Base-by-base conservation (phyloP, 495 filamentous ascomycete genomes). In the Bacidia rubella region DNA sequence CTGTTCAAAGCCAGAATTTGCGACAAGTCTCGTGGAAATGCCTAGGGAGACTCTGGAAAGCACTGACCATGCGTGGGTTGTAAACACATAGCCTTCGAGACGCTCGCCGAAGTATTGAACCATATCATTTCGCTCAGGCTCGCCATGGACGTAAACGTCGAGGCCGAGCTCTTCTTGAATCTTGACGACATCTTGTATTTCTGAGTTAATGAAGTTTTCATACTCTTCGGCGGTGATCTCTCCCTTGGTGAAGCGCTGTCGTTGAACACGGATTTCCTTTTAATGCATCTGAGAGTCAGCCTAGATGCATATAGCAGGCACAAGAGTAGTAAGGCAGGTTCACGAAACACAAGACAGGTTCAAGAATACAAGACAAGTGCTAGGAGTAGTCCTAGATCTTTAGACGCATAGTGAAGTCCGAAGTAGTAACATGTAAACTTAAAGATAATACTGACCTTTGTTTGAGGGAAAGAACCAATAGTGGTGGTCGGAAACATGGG, bases 51-150 rank as follows among this genome's bases (percentile, higher is more conserved):
- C 29, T 35, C n/a, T n/a, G n/a, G n/a, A n/a, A n/a, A n/a, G n/a
- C n/a, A n/a, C n/a, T n/a, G n/a, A n/a, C 17, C 41, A 9, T 60
- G 84, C 92, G 72, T 95, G 86, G 66, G 89, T 97, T 66, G 92
- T 98, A 80, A 98, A 98, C 64, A 88, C 88, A 70, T 97, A 98
- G 66, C 92, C 92, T 57, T 87, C 81, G 43, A 98, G 78, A 59
- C 89, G 83, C 80, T 98, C 92, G 69, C 92, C 92, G 64, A 98
- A 98, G 81, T 96, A 98, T 71, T 98, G 92, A 39, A 98, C 92
- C 92, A 98, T 98, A 81, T 98, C 29, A 44, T 44, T 17, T 70
- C 92, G 87, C 78, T 98, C 92, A 47, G 92, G 90, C 77, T 98
- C 92, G 65, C 92, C 92, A 74, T 98, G 92, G 55, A 98, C 92